phyloP scores from a whole-genome alignment of 352 stramenopile species.

The Globisporangium splendens region DNA sequence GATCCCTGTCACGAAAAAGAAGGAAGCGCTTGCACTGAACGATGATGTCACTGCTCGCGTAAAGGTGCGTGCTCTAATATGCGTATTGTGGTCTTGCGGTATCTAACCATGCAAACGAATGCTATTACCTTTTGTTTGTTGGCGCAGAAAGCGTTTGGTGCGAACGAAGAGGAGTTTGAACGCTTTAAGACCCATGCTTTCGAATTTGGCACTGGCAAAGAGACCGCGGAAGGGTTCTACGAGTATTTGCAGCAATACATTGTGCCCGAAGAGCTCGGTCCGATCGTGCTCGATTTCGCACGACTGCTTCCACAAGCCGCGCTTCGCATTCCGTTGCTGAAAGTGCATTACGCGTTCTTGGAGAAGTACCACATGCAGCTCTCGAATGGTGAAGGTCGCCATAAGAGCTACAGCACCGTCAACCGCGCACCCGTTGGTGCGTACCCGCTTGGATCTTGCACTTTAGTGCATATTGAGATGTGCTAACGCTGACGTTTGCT shows the following conservation, averaged over 20 bases:
- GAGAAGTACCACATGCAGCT: conserved; percentile 19
- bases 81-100: neutral
- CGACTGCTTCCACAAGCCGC: conserved; percentile 55
- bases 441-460: conserved; percentile 3
- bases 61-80: conserved; percentile 15
- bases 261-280: conserved; percentile 40
- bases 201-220: conserved; percentile 67
- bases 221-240: conserved; percentile 64
- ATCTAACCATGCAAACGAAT: neutral
- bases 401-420: conserved; percentile 67
- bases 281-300: conserved; percentile 82
- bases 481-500: no score
- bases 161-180: conserved; percentile 68
- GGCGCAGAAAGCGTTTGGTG: conserved; percentile 24
- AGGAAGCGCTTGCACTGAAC: conserved; percentile 70
- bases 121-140: no score
- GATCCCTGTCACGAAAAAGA: conserved; percentile 68
- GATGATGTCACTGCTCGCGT: conserved; percentile 74
- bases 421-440: conserved; percentile 30
- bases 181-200: conserved; percentile 75
- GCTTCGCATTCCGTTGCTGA: conserved; percentile 66
- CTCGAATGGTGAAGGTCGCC: conserved; percentile 30
- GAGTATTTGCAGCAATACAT: conserved; percentile 59
- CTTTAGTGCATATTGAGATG: neutral
- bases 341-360: conserved; percentile 58